Percentiles rank a stretch among this genome's conserved stretches.
These are phyloP conservation scores for Trypanosoma cruzi DNA, from an alignment of 208 protist species.

Conservation along the genomic window DNA sequence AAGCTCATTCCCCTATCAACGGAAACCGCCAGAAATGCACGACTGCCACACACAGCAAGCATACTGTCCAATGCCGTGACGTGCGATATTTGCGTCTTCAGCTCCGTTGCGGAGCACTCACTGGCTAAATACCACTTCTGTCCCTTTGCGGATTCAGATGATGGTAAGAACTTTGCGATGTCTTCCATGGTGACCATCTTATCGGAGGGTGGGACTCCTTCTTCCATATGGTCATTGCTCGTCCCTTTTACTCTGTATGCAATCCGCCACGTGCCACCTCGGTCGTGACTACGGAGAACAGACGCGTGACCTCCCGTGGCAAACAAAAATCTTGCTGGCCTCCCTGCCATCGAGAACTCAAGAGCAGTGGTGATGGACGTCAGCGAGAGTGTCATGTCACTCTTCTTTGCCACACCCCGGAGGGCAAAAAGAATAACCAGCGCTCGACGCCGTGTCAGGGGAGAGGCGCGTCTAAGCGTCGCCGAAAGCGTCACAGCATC, in stretches of 20 bases:
- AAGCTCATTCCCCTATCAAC: conserved; percentile 70
- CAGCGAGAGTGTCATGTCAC: conserved; percentile 11
- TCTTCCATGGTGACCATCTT: conserved; percentile 11
- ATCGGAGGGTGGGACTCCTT: background rate
- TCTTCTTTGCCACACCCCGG: background rate
- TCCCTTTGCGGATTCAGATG: background rate
- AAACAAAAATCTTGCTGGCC: conserved; percentile 62
- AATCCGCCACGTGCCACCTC: conserved; percentile 54
- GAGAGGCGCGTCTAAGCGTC: conserved; percentile 22
- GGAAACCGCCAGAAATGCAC: conserved; percentile 63
- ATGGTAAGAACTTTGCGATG: conserved; percentile 12
- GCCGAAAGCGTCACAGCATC: conserved; percentile 24
- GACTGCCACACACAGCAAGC: conserved; percentile 49
- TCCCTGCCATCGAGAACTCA: conserved; percentile 23
- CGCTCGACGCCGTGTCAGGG: conserved; percentile 23
- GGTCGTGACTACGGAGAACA: conserved; percentile 69
- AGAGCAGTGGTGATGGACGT: conserved; percentile 13
- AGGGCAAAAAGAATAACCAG: conserved; percentile 28
- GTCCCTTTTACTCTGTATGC: conserved; percentile 1
- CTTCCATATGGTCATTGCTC: background rate
- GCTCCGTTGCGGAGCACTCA: background rate
- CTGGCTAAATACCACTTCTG: background rate
- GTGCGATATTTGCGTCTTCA: conserved; percentile 15
- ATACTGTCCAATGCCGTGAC: conserved; percentile 40
- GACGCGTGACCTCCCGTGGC: conserved; percentile 46